phyloP scores from a whole-genome alignment of 2,329 filamentous ascomycete genomes.

The Pochonia chlamydosporia region DNA sequence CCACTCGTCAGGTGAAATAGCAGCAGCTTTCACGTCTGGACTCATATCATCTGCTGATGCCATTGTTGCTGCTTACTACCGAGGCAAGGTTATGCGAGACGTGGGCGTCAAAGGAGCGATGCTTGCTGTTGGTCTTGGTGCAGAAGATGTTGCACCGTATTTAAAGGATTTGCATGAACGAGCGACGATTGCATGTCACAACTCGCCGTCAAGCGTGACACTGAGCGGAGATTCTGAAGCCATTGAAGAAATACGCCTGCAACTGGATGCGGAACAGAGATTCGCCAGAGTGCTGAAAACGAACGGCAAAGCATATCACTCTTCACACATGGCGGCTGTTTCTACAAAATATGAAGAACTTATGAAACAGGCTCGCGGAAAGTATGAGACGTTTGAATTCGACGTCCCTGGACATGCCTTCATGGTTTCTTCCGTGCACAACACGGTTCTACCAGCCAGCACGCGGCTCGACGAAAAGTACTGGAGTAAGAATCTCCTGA shows the following conservation, averaged over 20 bases:
- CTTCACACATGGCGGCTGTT: slow-evolving; percentile 12
- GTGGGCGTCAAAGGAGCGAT: slow-evolving; percentile 13
- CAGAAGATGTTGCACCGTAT: slow-evolving; percentile 4
- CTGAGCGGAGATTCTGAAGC: slow-evolving; percentile 15
- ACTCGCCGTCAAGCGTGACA: slow-evolving; percentile 18
- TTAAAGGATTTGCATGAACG: slow-evolving; percentile 10
- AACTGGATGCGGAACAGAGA: slow-evolving; percentile 7
- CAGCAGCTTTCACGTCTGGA: slow-evolving; percentile 20
- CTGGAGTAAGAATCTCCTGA: slow-evolving; percentile 6
- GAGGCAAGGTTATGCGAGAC: slow-evolving; percentile 10
- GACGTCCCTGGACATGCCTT: neutral
- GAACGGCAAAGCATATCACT: slow-evolving; percentile 16
- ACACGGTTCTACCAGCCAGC: slow-evolving; percentile 14
- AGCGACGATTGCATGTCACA: slow-evolving; percentile 18
- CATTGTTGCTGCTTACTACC: slow-evolving; percentile 13
- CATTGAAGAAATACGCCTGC: slow-evolving; percentile 6
- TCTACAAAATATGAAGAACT: slow-evolving; percentile 6
- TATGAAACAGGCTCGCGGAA: neutral
- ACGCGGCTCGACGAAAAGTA: neutral
- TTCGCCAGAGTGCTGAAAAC: slow-evolving; percentile 14
- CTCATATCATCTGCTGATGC: slow-evolving; percentile 10
- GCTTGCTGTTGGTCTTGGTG: slow-evolving; percentile 15
- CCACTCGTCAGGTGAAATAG: slow-evolving; percentile 27
- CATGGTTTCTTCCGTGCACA: slow-evolving; percentile 12
- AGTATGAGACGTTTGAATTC: neutral